These are phyloP conservation scores for Vigna hirtella DNA, from an alignment of 306 rosid species.

Conservation along the genomic window DNA sequence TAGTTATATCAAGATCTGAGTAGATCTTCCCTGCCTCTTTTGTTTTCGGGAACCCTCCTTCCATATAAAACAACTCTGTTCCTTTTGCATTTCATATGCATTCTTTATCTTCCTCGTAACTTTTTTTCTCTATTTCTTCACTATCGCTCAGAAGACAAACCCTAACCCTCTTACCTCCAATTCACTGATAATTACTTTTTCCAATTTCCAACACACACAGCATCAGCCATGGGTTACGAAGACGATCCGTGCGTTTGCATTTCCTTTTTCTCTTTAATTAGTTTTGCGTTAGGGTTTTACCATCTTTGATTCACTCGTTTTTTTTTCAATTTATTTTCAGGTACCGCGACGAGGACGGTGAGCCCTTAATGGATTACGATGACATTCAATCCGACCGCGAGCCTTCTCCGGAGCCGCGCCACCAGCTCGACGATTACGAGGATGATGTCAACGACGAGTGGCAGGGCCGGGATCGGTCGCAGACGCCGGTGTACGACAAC, in stretches of 20 bases:
- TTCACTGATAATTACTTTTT: not conserved
- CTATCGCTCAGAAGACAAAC: not conserved
- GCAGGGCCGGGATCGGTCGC: slow-evolving; percentile 69
- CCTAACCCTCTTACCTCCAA: not conserved
- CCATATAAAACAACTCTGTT: not conserved
- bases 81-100: not conserved
- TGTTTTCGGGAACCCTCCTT: no score
- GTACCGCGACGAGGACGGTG: slow-evolving; percentile 96
- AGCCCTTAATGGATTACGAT: slow-evolving; percentile 90
- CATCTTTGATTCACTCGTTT: not conserved
- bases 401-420: slow-evolving; percentile 71
- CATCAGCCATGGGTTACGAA: slow-evolving; percentile 68
- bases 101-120: not conserved
- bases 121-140: not conserved
- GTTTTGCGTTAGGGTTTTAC: slow-evolving; percentile 44
- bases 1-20: no score
- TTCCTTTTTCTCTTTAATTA: not conserved
- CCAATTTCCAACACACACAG: not conserved
- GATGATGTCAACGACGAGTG: slow-evolving; percentile 58
- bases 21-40: no score
- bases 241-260: slow-evolving; percentile 70
- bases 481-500: slow-evolving; percentile 79
- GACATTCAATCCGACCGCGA: slow-evolving; percentile 77
- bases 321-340: slow-evolving; percentile 44
- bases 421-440: slow-evolving; percentile 58